A percentile compares a stretch with the other conserved stretches of the same genome.
Conservation (phyloP, 805 yeast species). For the Yamadazyma olivae region DNA sequence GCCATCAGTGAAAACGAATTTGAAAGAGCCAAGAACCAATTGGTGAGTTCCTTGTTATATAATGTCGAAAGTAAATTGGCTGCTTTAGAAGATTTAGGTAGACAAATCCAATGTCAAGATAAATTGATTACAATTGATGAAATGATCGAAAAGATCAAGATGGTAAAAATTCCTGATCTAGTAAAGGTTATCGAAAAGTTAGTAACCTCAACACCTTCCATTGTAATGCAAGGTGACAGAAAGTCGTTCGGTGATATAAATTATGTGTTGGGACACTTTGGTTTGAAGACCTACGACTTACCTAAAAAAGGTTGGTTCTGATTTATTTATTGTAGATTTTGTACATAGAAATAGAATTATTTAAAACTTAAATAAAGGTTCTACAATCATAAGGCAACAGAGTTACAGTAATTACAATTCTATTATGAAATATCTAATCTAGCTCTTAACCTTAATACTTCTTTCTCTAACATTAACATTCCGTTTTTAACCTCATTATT, state of each 20-base stretch:
- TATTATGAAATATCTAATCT: conserved; percentile 11
- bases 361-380: too few relatives aligned
- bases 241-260: conserved; percentile 83
- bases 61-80: conserved; percentile 90
- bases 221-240: conserved; percentile 86
- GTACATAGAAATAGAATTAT: background rate
- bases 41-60: conserved; percentile 84
- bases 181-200: conserved; percentile 71
- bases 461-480: conserved; percentile 51
- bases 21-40: conserved; percentile 86
- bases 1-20: conserved; percentile 73
- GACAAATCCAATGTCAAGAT: conserved; percentile 87
- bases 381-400: too few relatives aligned
- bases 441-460: conserved; percentile 52
- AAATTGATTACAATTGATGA: conserved; percentile 70
- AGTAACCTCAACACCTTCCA: conserved; percentile 77
- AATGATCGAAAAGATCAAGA: conserved; percentile 76
- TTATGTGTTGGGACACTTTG: conserved; percentile 61
- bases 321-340: background rate
- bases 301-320: conserved; percentile 1
- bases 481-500: conserved; percentile 52
- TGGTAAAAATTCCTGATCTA: conserved; percentile 64
- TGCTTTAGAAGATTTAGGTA: conserved; percentile 92
- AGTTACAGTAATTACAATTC: background rate
- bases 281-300: conserved; percentile 25